These are phyloP conservation scores for Rhizodiscina lignyota DNA, from an alignment of 495 filamentous ascomycete species.

Conservation along the genomic window DNA sequence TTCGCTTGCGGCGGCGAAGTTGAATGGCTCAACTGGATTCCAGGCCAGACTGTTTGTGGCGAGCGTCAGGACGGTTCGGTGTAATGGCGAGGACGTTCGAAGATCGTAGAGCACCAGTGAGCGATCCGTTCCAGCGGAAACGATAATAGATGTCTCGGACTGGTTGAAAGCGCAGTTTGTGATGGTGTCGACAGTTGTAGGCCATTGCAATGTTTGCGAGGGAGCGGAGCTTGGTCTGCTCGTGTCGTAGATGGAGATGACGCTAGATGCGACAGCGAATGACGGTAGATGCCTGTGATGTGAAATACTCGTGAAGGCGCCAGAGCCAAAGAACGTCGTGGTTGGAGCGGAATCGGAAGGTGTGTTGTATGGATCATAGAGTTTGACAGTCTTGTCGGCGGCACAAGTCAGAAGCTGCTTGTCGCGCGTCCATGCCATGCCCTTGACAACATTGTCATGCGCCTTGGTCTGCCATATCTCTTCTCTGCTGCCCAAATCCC, in stretches of 20 bases:
- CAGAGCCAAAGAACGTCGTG: conserved; percentile 66
- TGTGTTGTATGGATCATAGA: conserved; percentile 78
- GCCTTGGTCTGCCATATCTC: conserved; percentile 71
- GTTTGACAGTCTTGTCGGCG: conserved; percentile 68
- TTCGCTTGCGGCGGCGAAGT: conserved; percentile 69
- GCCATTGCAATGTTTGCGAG: conserved; percentile 71
- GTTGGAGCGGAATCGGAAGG: conserved; percentile 42
- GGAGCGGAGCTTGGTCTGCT: conserved; percentile 53
- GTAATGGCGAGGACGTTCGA: conserved; percentile 67
- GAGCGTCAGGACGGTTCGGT: conserved; percentile 61
- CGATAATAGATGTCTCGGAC: conserved; percentile 79
- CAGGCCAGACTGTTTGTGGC: conserved; percentile 75
- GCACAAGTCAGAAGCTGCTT: conserved; percentile 81
- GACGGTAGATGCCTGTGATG: conserved; percentile 56
- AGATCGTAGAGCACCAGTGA: conserved; percentile 80
- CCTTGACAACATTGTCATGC: conserved; percentile 82
- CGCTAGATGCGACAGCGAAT: conserved; percentile 58
- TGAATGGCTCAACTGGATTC: conserved; percentile 95
- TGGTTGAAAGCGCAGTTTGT: conserved; percentile 83
- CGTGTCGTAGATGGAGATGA: conserved; percentile 77
- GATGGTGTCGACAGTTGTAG: conserved; percentile 80
- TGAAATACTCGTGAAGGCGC: conserved; percentile 69
- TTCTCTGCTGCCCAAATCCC: conserved; percentile 65
- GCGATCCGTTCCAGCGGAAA: conserved; percentile 66
- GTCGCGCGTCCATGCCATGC: conserved; percentile 71